These are phyloP conservation scores for Podaxis sp. DNA, from an alignment of 768 basidiomycete species.

Conservation along the genomic window DNA sequence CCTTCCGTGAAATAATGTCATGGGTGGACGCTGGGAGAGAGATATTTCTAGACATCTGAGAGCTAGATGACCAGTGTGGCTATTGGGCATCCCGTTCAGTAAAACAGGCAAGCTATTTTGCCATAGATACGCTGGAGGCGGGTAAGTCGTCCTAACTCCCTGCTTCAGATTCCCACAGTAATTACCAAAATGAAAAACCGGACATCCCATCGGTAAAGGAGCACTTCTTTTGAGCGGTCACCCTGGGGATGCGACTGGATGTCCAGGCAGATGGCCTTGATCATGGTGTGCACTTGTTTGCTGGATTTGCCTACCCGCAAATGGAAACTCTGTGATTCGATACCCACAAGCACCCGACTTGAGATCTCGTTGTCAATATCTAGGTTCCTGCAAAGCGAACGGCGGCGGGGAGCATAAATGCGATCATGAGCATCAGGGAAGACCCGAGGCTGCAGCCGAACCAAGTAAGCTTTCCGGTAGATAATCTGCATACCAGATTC, in stretches of 20 bases:
- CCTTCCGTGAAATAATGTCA: not conserved
- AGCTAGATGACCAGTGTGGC: not conserved
- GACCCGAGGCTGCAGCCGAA: not conserved
- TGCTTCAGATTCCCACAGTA: no score
- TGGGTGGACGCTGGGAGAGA: not conserved
- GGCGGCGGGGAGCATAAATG: not conserved
- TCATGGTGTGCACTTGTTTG: not conserved
- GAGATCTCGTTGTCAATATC: not conserved
- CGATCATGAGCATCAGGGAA: not conserved
- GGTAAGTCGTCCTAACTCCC: no score
- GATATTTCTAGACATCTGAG: not conserved
- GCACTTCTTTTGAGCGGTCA: no score
- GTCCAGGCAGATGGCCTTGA: not conserved
- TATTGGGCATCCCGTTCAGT: not conserved
- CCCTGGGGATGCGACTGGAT: no score
- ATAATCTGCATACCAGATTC: not conserved
- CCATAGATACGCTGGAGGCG: no score
- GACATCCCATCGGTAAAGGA: no score
- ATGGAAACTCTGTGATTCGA: not conserved
- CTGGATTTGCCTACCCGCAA: not conserved
- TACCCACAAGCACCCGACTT: conserved; percentile 1
- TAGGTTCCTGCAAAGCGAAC: not conserved
- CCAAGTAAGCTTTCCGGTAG: not conserved
- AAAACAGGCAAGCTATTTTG: not conserved
- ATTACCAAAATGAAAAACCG: no score